A percentile compares a stretch with the other conserved stretches of the same genome.
Evolutionary conservation across 1,139 yeast genomes (phyloP).

Genomic region (Saccharomyces pastorianus): DNA sequence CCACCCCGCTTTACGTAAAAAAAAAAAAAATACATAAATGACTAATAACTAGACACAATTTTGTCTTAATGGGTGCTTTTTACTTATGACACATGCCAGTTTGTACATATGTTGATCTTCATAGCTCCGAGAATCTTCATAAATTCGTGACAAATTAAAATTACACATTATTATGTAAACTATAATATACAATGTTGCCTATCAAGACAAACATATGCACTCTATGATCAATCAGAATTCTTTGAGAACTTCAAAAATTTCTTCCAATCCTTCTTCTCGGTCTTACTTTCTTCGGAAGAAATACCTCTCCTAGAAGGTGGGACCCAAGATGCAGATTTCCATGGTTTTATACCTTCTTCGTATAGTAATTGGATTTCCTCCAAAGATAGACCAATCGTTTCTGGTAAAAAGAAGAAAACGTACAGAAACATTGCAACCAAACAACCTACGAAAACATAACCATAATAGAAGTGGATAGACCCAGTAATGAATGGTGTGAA

Average conservation of each 20-base stretch:
- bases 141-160: background rate
- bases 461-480: conserved; percentile 39
- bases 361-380: conserved; percentile 64
- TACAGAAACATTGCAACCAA: conserved; percentile 50
- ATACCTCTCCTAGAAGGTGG: conserved; percentile 28
- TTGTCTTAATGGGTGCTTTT: background rate
- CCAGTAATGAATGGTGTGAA: conserved; percentile 61
- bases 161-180: background rate
- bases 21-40: too few species aligned
- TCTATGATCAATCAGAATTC: background rate
- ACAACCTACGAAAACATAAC: conserved; percentile 68
- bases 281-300: background rate
- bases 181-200: background rate
- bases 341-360: conserved; percentile 35
- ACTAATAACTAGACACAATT: background rate
- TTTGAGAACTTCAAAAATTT: background rate
- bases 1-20: background rate
- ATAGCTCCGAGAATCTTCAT: background rate
- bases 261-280: background rate
- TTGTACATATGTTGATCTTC: background rate
- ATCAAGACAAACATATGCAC: background rate
- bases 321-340: conserved; percentile 35
- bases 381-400: conserved; percentile 59
- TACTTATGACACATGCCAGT: background rate
- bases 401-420: conserved; percentile 57